Percentiles rank a stretch among this genome's conserved stretches.
Conservation (phyloP, 2,329 filamentous ascomycete species). For the Exophiala oligosperma region DNA sequence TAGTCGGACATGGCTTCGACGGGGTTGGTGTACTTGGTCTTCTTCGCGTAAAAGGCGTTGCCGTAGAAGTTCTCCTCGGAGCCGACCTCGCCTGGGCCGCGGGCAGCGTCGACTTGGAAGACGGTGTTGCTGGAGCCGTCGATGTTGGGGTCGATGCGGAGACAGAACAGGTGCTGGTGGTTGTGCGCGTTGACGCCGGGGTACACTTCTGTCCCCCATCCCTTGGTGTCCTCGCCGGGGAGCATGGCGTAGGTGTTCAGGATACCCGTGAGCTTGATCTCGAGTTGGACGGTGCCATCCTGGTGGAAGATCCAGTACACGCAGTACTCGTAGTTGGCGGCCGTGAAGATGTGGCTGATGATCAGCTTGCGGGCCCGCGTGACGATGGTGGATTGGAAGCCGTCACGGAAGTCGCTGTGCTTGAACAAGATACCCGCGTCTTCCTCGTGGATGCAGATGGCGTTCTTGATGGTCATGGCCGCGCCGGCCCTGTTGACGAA, state of each 20-base stretch:
- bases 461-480: constrained; percentile 84
- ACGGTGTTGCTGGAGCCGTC: constrained; percentile 84
- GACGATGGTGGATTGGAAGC: constrained; percentile 68
- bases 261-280: constrained; percentile 89
- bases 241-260: constrained; percentile 86
- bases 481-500: constrained; percentile 66
- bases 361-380: constrained; percentile 84
- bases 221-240: constrained; percentile 75
- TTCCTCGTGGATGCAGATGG: constrained; percentile 93
- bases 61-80: constrained; percentile 83
- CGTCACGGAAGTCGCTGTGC: constrained; percentile 89
- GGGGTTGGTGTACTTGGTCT: constrained; percentile 74
- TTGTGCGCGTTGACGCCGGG: constrained; percentile 92
- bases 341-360: constrained; percentile 89
- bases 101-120: constrained; percentile 75
- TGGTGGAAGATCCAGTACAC: constrained; percentile 89
- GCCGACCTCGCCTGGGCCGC: constrained; percentile 71
- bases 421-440: constrained; percentile 92
- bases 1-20: constrained; percentile 74
- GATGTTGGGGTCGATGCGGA: constrained; percentile 83
- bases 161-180: constrained; percentile 92
- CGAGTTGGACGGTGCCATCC: constrained; percentile 87
- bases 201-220: constrained; percentile 91
- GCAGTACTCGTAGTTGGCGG: constrained; percentile 93
- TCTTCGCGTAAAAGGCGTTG: constrained; percentile 84